Evolutionary conservation across 2,329 filamentous ascomycete species (phyloP).

Genomic region (Ampelomyces quisqualis): DNA sequence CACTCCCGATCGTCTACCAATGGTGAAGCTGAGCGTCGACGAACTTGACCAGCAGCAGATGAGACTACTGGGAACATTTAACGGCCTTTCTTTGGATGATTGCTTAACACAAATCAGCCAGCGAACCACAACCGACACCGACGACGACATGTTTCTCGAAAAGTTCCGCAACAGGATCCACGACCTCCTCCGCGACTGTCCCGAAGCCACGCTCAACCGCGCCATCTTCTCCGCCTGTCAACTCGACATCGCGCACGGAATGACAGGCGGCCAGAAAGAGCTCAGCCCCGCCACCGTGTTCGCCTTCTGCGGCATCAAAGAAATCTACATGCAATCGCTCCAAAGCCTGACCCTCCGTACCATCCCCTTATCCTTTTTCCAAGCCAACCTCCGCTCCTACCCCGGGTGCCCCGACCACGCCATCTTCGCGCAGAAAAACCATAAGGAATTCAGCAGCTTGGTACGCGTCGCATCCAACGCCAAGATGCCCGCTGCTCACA

Average conservation of each 20-base stretch:
- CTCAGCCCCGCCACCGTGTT: constrained; percentile 42
- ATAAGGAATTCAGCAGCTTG: constrained; percentile 49
- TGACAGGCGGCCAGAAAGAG: constrained; percentile 28
- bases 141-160: constrained; percentile 30
- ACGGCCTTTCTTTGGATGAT: constrained; percentile 31
- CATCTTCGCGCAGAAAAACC: constrained; percentile 48
- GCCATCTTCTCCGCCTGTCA: constrained; percentile 49
- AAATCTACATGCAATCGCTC: constrained; percentile 43
- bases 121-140: constrained; percentile 9
- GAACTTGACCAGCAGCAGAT: constrained; percentile 28
- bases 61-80: constrained; percentile 24
- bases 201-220: constrained; percentile 45
- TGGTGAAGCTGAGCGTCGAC: constrained; percentile 44
- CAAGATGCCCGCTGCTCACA: constrained; percentile 3
- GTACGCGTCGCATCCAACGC: constrained; percentile 19
- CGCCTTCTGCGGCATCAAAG: constrained; percentile 49
- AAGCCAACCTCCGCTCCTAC: constrained; percentile 47
- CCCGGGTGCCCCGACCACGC: constrained; percentile 49
- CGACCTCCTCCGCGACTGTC: constrained; percentile 39
- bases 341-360: constrained; percentile 34
- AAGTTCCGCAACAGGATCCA: constrained; percentile 41
- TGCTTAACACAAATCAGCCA: constrained; percentile 39
- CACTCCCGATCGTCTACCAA: constrained; percentile 48
- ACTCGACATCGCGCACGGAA: constrained; percentile 35
- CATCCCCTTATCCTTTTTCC: constrained; percentile 50